A percentile compares a stretch with the other conserved stretches of the same genome.
Conservation (phyloP, 495 filamentous ascomycete species). For the Jackrogersella minutella region DNA sequence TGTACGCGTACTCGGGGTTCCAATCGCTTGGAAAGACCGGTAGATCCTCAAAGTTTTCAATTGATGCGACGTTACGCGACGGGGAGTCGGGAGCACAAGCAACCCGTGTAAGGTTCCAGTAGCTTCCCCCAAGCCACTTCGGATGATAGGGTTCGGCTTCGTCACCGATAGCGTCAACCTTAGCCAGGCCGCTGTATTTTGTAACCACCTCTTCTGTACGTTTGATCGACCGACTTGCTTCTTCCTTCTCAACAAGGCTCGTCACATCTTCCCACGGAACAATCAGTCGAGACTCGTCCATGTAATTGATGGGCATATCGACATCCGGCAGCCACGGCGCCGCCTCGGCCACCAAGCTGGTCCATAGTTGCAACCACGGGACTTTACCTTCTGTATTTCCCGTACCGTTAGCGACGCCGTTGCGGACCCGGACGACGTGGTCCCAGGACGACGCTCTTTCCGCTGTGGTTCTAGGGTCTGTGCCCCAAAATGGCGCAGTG, state of each 20-base stretch:
- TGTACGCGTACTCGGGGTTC: constrained; percentile 48
- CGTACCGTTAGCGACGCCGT: constrained; percentile 58
- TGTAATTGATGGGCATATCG: constrained; percentile 69
- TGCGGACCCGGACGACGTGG: constrained; percentile 59
- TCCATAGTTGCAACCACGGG: constrained; percentile 64
- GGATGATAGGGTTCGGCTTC: constrained; percentile 38
- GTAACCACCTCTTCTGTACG: constrained; percentile 39
- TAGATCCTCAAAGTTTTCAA: constrained; percentile 44
- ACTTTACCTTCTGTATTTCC: constrained; percentile 45
- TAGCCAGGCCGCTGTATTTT: constrained; percentile 40
- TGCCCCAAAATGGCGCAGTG: constrained; percentile 69
- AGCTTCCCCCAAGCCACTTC: constrained; percentile 38
- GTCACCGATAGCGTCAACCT: constrained; percentile 42
- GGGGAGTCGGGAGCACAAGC: constrained; percentile 66
- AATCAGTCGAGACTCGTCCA: constrained; percentile 70
- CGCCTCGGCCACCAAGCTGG: constrained; percentile 59
- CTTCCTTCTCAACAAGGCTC: constrained; percentile 58
- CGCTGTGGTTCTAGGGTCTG: constrained; percentile 61
- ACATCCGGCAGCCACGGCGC: constrained; percentile 67
- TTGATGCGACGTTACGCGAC: constrained; percentile 55
- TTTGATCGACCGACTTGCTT: constrained; percentile 50
- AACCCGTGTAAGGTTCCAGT: constrained; percentile 52
- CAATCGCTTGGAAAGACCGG: constrained; percentile 47
- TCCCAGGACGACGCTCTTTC: constrained; percentile 52
- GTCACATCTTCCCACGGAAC: constrained; percentile 68